Evolutionary conservation across 2,329 filamentous ascomycete species (phyloP), one percentile per base, ranked within the genome.

Genomic region (Aspergillus fructus): DNA sequence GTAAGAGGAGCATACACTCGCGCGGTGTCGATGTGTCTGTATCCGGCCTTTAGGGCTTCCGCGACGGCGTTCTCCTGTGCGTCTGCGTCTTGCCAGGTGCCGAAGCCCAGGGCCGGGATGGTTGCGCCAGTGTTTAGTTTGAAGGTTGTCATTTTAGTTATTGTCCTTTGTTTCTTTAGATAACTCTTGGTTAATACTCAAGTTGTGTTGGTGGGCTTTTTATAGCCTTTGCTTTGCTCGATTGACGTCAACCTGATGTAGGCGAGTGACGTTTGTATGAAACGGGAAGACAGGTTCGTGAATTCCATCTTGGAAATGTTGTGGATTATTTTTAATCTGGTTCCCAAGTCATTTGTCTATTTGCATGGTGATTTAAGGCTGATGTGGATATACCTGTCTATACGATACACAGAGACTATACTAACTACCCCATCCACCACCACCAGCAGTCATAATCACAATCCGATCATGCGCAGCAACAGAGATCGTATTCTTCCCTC

Each of bases 381-480:
- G 24, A 23, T 47, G 43, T 30, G 17, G 43, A 40, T 50, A n/a
- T 19, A 12, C 17, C 34, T 30, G 27, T 11, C 27, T 11, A 30
- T 9, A 9, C 24, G 24, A 24, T 7, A 24, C 8, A 27, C 24
- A 8, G 24, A 27, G 21, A 27, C 51, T 48, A 51, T 43, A 64
- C 2, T 40, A 43, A 42, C 59, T 53, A 1, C 71, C 71, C 70
- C 70, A 68, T 71, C 81, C 71, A 76, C 78, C 69, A 76, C 81
- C 49, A 40, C 82, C 82, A 53, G 83, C 83, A 41, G 83, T 86
- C 66, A 81, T 80, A 15, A 87, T 79, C 55, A 87, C 82, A 59
- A 87, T 84, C 5, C 85, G 74, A 66, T 87, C 85, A 17, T 85
- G 84, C 3, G 79, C 78, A 65, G 80, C 74, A 78, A 87, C 85